Evolutionary conservation across 306 rosid genomes (phyloP).

Genomic region (Cicer pinnatifidum): DNA sequence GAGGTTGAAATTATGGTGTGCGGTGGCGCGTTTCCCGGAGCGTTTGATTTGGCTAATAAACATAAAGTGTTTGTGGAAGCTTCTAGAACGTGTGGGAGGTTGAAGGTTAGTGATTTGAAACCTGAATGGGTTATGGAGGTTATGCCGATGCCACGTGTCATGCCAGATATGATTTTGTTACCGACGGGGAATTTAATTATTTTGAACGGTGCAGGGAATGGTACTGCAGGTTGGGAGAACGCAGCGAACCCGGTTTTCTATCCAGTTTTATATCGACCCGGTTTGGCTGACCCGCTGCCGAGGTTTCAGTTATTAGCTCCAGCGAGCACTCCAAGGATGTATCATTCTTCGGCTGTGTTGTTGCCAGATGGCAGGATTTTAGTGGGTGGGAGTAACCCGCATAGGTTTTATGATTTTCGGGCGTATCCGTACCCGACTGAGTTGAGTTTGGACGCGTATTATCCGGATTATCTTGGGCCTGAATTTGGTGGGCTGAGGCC

Average conservation of each 20-base stretch:
- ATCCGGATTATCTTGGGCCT: constrained; percentile 60
- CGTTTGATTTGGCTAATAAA: constrained; percentile 46
- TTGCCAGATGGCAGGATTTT: constrained; percentile 69
- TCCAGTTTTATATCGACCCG: constrained; percentile 61
- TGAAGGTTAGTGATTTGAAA: constrained; percentile 54
- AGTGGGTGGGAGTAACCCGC: constrained; percentile 90
- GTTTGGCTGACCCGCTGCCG: not conserved
- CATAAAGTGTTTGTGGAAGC: constrained; percentile 48
- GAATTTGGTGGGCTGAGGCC: constrained; percentile 42
- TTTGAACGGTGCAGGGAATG: constrained; percentile 72
- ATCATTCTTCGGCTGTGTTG: constrained; percentile 70
- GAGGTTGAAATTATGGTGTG: constrained; percentile 70
- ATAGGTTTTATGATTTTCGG: constrained; percentile 58
- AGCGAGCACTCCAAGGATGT: constrained; percentile 60
- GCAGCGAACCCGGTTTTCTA: constrained; percentile 56
- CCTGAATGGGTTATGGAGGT: constrained; percentile 68
- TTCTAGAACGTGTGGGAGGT: constrained; percentile 62
- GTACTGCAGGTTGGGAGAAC: constrained; percentile 76
- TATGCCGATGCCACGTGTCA: constrained; percentile 74
- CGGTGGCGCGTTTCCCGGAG: constrained; percentile 70
- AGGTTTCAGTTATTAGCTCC: constrained; percentile 56
- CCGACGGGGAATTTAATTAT: constrained; percentile 67
- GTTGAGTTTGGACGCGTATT: constrained; percentile 66
- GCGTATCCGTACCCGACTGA: constrained; percentile 60
- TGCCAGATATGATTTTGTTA: constrained; percentile 70